Evolutionary conservation across 306 rosid genomes (phyloP), one percentile per base, ranked within the genome.

Genomic region (Rubus idaeus): DNA sequence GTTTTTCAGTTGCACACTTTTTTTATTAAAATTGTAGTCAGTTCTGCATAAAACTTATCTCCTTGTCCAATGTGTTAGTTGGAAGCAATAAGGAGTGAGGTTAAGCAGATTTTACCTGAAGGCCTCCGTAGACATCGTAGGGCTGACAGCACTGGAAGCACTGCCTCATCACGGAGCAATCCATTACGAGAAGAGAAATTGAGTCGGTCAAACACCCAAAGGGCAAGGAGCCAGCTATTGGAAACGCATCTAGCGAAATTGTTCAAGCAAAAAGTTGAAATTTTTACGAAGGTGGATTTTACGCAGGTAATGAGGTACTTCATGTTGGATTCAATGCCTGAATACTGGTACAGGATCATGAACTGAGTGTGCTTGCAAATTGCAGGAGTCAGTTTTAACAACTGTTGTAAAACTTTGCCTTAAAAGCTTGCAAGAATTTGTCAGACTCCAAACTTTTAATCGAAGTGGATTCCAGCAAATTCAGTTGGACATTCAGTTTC

Each of bases 381-480:
- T 79, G 85, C 92, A 95, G 97, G 97, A 86, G 78, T 92, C 97
- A 0, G 97, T 95, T 79, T 85, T 92, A 74, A 86, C 97, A 47
- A 86, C 91, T 65, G 42, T 84, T n/a, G 97, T 92, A 65, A 95
- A 95, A 82, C 86, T 92, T 78, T 84, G 91, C 77, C 97, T 95
- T 68, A 92, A 95, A 84, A 95, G 97, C 85, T 70, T 92, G 63
- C 97, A 89, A 89, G 98, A 95, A 89, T 90, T 89, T 62, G 90
- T 82, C 42, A 88, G 97, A 23, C 97, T 89, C 79, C 97, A 92
- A 66, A 90, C 97, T 23, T 92, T 88, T 79, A 95, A 91, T 80
- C 88, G 97, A 70, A 95, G 97, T 70, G 98, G 98, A 81, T 95
- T 95, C 88, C 97, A 92, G 83, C 98, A 92, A 88, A 84, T 95